Evolutionary conservation across 2,329 filamentous ascomycete genomes (phyloP).

Genomic region (Pleoardoris graminearum): DNA sequence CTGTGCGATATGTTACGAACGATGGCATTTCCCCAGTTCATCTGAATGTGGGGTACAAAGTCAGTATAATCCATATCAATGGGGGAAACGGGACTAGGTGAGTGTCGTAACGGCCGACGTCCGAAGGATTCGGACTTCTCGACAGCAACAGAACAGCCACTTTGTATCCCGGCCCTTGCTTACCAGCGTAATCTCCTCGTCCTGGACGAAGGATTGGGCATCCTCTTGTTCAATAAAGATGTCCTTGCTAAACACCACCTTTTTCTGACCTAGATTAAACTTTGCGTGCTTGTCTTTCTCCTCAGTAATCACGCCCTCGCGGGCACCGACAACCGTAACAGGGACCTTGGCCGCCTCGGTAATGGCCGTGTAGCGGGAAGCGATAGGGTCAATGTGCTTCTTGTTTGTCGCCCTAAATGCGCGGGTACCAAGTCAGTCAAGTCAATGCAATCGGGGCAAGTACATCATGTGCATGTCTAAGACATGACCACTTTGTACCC

Average conservation of each 20-base stretch:
- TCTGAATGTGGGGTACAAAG: no score
- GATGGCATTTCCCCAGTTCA: constrained; percentile 94
- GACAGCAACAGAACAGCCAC: no score
- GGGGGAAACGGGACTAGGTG: no score
- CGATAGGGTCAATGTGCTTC: constrained; percentile 56
- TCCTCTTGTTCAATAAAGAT: constrained; percentile 87
- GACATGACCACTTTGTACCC: no score
- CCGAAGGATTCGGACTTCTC: no score
- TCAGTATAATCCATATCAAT: no score
- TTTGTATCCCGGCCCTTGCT: no score
- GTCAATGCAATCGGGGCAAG: no score
- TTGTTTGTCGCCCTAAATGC: constrained; percentile 59
- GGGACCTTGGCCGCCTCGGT: constrained; percentile 71
- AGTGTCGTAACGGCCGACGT: no score
- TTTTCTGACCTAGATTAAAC: constrained; percentile 82
- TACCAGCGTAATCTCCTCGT: constrained; percentile 91
- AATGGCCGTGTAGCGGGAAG: constrained; percentile 59
- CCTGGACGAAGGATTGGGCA: constrained; percentile 75
- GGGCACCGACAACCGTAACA: constrained; percentile 68
- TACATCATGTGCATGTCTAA: no score
- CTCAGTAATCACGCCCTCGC: constrained; percentile 58
- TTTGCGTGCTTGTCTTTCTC: constrained; percentile 88
- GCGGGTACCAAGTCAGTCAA: no score
- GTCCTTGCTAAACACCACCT: constrained; percentile 74
- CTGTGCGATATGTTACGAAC: constrained; percentile 67